Percentiles rank a stretch among this genome's conserved stretches.
These are phyloP conservation scores for Xylariaceae sp. DNA, from an alignment of 2,329 filamentous ascomycete genomes.

Conservation along the genomic window DNA sequence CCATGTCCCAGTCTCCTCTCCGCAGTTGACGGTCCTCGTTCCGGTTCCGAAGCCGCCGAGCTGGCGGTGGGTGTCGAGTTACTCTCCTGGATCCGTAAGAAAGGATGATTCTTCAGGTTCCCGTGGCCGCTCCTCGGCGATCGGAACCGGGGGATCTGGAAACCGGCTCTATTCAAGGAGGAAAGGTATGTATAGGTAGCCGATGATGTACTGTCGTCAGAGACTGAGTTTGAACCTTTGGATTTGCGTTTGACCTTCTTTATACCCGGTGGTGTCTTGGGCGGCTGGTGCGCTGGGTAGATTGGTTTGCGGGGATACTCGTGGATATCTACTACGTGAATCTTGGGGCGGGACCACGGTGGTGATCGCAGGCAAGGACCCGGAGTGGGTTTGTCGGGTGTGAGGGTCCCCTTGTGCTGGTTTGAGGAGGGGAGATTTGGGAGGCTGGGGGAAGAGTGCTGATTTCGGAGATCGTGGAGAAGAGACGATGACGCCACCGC, in stretches of 20 bases:
- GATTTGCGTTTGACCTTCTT: constrained; percentile 6
- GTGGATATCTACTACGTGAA: constrained; percentile 27
- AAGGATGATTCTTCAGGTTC: constrained; percentile 19
- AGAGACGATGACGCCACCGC: constrained; percentile 34
- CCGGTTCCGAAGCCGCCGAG: too few species aligned
- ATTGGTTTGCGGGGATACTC: constrained; percentile 25
- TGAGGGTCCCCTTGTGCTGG: constrained; percentile 1
- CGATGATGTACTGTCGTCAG: neutral
- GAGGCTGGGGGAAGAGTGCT: neutral
- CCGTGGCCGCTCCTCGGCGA: constrained; percentile 20
- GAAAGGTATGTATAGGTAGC: too few species aligned
- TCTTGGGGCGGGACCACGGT: constrained; percentile 18
- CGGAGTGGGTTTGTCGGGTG: neutral
- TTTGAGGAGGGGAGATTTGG: neutral
- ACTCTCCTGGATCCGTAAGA: constrained; percentile 6
- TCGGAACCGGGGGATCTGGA: constrained; percentile 17
- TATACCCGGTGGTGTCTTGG: constrained; percentile 15
- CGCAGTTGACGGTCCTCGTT: too few species aligned
- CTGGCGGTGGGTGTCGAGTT: neutral
- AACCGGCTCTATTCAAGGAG: too few species aligned
- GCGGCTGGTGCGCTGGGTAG: constrained; percentile 20
- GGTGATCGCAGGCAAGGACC: constrained; percentile 8
- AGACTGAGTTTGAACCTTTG: constrained; percentile 8
- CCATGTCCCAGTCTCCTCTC: too few species aligned
- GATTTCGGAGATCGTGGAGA: constrained; percentile 27